These are phyloP conservation scores for Pythium biforme DNA, from an alignment of 352 stramenopile species.

Conservation along the genomic window DNA sequence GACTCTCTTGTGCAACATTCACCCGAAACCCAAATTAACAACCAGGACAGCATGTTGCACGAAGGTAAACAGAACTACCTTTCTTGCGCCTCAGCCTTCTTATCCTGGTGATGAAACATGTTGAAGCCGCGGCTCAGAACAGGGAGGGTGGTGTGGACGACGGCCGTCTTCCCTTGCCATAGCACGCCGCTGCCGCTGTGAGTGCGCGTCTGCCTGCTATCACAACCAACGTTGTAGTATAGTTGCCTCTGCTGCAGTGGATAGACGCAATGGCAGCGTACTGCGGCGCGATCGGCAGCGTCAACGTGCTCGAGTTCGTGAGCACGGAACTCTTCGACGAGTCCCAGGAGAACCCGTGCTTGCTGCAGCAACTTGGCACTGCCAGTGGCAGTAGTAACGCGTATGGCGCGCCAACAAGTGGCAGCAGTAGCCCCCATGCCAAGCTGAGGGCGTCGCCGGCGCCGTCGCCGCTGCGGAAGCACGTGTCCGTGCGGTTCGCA, in stretches of 20 bases:
- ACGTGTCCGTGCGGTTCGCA: conserved; percentile 17
- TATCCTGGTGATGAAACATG: no score
- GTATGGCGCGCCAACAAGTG: no score
- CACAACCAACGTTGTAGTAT: background rate
- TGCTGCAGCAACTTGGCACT: conserved; percentile 30
- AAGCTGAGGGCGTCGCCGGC: background rate
- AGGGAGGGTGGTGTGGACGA: background rate
- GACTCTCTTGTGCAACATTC: background rate
- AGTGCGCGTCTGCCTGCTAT: no score
- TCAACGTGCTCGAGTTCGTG: conserved; percentile 68
- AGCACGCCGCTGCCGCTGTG: no score
- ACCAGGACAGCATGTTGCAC: background rate
- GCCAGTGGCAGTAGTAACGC: background rate
- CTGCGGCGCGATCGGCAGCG: conserved; percentile 58
- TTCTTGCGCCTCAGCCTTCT: no score
- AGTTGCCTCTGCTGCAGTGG: background rate
- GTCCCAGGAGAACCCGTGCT: conserved; percentile 66
- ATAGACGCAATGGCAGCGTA: conserved; percentile 34
- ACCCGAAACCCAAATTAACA: background rate
- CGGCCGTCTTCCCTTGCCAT: no score
- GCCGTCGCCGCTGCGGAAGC: conserved; percentile 3
- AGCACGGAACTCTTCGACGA: conserved; percentile 73
- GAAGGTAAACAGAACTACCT: background rate
- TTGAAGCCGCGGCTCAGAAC: background rate
- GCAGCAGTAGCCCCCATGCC: background rate